Conservation (phyloP, 2,329 filamentous ascomycete genomes). For the Dryadomyces quercus-mongolicae region DNA sequence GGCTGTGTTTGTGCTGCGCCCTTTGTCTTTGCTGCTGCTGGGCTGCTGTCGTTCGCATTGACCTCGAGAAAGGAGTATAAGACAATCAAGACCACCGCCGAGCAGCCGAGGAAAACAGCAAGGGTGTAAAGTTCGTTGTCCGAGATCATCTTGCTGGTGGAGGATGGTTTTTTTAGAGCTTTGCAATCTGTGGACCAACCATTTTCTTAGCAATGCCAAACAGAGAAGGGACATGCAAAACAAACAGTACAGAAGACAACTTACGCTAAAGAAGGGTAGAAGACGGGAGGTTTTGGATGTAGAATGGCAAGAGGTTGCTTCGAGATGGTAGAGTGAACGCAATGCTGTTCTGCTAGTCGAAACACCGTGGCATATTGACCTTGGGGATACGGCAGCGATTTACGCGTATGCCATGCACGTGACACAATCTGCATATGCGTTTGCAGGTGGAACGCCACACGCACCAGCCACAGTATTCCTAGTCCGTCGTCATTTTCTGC, state of each 20-base stretch:
- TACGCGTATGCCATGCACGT: slow-evolving; percentile 1
- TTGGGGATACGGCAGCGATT: neutral
- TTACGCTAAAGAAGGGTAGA: neutral
- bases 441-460: no score
- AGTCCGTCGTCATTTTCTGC: neutral
- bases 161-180: slow-evolving; percentile 1
- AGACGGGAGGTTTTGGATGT: neutral
- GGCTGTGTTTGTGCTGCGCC: slow-evolving; percentile 1
- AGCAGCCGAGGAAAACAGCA: slow-evolving; percentile 82
- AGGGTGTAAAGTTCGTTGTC: slow-evolving; percentile 85
- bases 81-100: slow-evolving; percentile 84
- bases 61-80: slow-evolving; percentile 94
- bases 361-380: slow-evolving; percentile 3
- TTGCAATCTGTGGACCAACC: neutral
- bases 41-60: slow-evolving; percentile 49
- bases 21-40: slow-evolving; percentile 8
- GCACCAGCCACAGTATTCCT: neutral
- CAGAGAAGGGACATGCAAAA: neutral
- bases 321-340: neutral
- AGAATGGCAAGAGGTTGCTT: neutral
- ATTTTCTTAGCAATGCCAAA: no score
- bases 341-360: neutral
- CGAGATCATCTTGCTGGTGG: slow-evolving; percentile 64
- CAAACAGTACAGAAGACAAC: neutral
- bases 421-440: no score